Base-by-base conservation (phyloP, 371 early-diverging fungal species). In the Circinella minor region DNA sequence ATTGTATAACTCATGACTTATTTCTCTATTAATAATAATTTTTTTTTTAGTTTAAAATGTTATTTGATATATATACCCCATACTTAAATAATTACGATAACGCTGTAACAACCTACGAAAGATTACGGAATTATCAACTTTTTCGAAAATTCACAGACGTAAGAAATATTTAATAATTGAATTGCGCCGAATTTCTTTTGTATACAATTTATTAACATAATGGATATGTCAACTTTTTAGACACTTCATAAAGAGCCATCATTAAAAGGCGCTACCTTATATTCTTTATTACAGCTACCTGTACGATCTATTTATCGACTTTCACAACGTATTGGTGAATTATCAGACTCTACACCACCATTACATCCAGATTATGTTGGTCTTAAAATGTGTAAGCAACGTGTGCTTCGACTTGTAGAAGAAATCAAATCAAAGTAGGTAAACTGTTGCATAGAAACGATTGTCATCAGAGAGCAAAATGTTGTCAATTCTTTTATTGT, bases 91-190 rank as follows among this genome's bases (percentile, higher is more conserved):
- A 83, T 55, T 83, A 83, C 55, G 78, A 63, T 63, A 71, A 77
- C 18, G 70, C 78, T 4, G 67, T 81, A 6, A 79, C 81, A n/a
- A 81, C 80, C 3, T 79, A 77, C 65, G 81, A 83, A 48, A 66
- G 81, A 36, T 57, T 83, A 27, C 66, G 75, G 36, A 61, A 75
- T 63, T 81, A 79, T 49, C 77, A 77, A 46, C 81, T 81, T 2
- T 83, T 83, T 55, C 79, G 79, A 49, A 83, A 83, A 65, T 83
- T 81, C 63, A 71, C 81, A 48, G 81, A 81, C 57, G 83, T 75
- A 74, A 43, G 43, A 6, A 9, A 43, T 20, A 10, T 47, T 36
- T 18, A 43, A 37, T 46, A 13, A 27, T 34, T 37, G 17, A 38
- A 17, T 34, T 9, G 20, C 14, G 18, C 20, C 11, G 10, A 6